Conservation (phyloP, 129 eudicot species). For the Tanacetum coccineum region DNA sequence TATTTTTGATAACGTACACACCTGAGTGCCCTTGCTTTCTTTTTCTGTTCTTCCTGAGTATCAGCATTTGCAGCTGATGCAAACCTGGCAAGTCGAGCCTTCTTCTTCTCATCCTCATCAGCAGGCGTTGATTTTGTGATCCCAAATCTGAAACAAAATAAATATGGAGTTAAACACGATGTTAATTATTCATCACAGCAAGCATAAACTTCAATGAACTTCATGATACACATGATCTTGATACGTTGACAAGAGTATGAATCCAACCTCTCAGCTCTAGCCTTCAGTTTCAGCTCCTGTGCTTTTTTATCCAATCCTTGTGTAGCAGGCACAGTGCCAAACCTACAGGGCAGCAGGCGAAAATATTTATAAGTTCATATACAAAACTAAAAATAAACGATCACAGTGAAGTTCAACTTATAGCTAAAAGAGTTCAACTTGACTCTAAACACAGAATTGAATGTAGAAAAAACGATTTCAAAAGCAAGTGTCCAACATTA, state of each 20-base stretch:
- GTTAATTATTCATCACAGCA: not conserved
- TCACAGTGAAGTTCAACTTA: not conserved
- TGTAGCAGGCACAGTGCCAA: constrained; percentile 49
- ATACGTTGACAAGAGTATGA: not conserved
- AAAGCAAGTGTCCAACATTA: no score
- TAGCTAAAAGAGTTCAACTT: no score
- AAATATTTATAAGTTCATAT: not conserved
- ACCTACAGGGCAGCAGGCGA: constrained; percentile 25
- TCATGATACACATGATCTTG: not conserved
- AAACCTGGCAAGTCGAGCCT: constrained; percentile 88
- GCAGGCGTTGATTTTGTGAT: constrained; percentile 37
- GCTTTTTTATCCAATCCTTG: constrained; percentile 57
- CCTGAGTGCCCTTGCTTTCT: constrained; percentile 94
- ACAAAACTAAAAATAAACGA: not conserved
- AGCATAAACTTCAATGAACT: not conserved
- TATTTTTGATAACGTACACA: constrained; percentile 8
- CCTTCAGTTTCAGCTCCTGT: constrained; percentile 79
- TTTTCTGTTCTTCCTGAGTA: constrained; percentile 79
- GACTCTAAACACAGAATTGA: no score
- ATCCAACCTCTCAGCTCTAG: constrained; percentile 80
- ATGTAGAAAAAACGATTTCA: no score
- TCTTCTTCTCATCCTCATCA: constrained; percentile 81
- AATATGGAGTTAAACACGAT: not conserved
- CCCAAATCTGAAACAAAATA: constrained; percentile 60
- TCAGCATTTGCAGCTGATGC: constrained; percentile 24